Evolutionary conservation across 176 grass and related monocot species (phyloP), one percentile per base, ranked within the genome.

Genomic region (Miscanthus lutarioriparius): DNA sequence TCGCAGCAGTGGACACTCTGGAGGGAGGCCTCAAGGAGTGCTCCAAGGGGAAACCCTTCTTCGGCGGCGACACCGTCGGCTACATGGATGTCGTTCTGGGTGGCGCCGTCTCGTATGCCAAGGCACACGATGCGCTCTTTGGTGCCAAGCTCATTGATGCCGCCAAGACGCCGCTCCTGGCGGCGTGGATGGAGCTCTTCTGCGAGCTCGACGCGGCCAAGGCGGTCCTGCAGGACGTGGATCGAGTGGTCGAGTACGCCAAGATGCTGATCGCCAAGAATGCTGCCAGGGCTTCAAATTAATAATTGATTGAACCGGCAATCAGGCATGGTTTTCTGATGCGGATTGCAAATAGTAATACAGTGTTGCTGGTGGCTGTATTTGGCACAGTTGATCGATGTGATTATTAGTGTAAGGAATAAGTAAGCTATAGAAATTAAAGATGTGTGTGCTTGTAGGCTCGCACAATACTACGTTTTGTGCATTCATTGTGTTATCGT

Each of bases 11-110:
- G 22, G 65, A 68, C 1, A 5, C 16, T 6, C 27, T 97, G 37
- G 94, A 97, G 66, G 64, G 3, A 26, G 80, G 64, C 2, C 62
- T 88, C 0, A n/a, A 38, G 20, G 82, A 88, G 17, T 88, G 83
- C 87, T 83, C 56, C 23, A 82, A 71, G 41, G 75, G 67, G 17
- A 79, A 44, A 12, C 19, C 25, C 8, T 91, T 90, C 78, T 96
- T 96, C 38, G 78, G 86, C 28, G 94, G 91, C 0, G 84, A 86
- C 2, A 22, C 3, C 5, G 79, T 93, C 0, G 94, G 89, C 3
- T 97, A 86, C 68, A 17, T 93, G 4, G 94, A 93, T 20, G 39
- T 93, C 17, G 16, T 58, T 19, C 45, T 93, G 0, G 94, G 81
- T 2, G 17, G 87, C 25, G 58, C 26, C 9, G 28, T 25, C 63